These are phyloP conservation scores for Bauhinia variegata DNA, from an alignment of 306 rosid species.

Conservation along the genomic window DNA sequence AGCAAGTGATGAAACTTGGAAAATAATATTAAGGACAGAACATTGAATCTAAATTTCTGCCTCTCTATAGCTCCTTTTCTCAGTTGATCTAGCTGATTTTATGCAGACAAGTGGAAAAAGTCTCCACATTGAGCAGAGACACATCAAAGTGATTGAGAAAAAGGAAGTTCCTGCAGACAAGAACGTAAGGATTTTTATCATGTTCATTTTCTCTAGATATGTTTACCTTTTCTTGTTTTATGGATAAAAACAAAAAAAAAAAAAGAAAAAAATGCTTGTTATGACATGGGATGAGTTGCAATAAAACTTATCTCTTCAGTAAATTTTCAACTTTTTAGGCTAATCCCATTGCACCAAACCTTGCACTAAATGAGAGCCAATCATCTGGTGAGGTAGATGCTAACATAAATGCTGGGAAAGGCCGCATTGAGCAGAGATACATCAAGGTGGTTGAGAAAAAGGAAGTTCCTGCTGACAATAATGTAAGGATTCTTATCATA, in stretches of 20 bases:
- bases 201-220: background rate
- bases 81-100: background rate
- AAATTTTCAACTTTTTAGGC: background rate
- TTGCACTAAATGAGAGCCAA: too few relatives aligned
- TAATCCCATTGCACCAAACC: too few relatives aligned
- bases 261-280: slow-evolving; percentile 23
- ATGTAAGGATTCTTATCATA: slow-evolving; percentile 38
- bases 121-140: slow-evolving; percentile 9
- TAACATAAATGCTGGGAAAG: too few relatives aligned
- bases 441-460: slow-evolving; percentile 35
- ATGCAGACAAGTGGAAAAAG: slow-evolving; percentile 33
- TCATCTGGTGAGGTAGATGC: too few relatives aligned
- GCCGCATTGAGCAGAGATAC: slow-evolving; percentile 23
- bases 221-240: too few relatives aligned
- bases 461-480: slow-evolving; percentile 28
- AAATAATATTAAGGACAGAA: background rate
- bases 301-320: too few relatives aligned
- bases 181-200: slow-evolving; percentile 37
- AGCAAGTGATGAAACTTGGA: background rate
- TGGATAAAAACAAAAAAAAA: background rate
- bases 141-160: slow-evolving; percentile 34
- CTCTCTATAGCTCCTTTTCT: background rate
- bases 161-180: slow-evolving; percentile 29
- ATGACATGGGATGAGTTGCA: too few relatives aligned
- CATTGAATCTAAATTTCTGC: background rate